phyloP scores from a whole-genome alignment of 306 rosid species.

The Sesbania bispinosa region DNA sequence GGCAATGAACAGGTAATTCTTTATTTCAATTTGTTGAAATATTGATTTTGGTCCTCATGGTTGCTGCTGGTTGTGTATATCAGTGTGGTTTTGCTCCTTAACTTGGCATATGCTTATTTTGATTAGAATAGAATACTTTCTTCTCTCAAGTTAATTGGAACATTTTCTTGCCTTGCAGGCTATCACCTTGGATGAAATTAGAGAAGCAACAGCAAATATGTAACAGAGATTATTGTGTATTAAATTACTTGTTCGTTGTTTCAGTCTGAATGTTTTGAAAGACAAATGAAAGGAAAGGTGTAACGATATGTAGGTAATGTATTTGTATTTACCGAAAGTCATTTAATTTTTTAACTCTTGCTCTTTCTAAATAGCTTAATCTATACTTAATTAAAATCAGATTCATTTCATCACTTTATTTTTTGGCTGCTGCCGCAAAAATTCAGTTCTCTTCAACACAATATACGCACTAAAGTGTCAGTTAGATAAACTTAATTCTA shows the following conservation, averaged over 20 bases:
- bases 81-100: not conserved
- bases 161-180: constrained; percentile 43
- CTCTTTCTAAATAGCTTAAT: not conserved
- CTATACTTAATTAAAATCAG: not conserved
- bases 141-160: constrained; percentile 14
- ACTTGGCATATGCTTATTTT: not conserved
- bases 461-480: not conserved
- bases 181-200: constrained; percentile 82
- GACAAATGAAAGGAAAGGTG: not conserved
- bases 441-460: not conserved
- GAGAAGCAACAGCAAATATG: constrained; percentile 70
- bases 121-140: not conserved
- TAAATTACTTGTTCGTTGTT: constrained; percentile 31
- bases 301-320: constrained; percentile 31
- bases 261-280: constrained; percentile 17
- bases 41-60: not conserved
- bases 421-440: not conserved
- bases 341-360: not conserved
- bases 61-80: not conserved
- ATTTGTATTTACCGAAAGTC: constrained; percentile 31
- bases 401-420: not conserved
- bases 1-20: constrained; percentile 79
- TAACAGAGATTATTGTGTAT: constrained; percentile 33
- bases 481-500: too few relatives aligned
- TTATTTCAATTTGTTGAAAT: not conserved